Conservation (phyloP, 176 grass and related monocot genomes). For the Luzula sylvatica region DNA sequence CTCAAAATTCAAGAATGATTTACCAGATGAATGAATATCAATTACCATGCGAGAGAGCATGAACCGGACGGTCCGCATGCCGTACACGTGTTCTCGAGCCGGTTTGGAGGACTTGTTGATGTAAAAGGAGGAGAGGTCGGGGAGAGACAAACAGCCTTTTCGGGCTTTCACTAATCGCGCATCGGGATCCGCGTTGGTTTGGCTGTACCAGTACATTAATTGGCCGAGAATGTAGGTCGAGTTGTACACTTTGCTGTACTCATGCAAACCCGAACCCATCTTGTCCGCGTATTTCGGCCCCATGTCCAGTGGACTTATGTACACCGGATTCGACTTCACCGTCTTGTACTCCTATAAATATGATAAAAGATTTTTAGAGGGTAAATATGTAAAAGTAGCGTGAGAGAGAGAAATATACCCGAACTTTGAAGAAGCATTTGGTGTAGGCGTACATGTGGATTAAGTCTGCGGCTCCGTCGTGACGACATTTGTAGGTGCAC, state of each 20-base stretch:
- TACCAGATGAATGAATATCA: slow-evolving; percentile 8
- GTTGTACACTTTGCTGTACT: slow-evolving; percentile 79
- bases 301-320: slow-evolving; percentile 90
- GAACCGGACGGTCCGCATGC: slow-evolving; percentile 79
- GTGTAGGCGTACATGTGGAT: slow-evolving; percentile 98
- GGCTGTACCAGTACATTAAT: slow-evolving; percentile 96
- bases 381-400: neutral
- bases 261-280: slow-evolving; percentile 72
- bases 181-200: slow-evolving; percentile 73
- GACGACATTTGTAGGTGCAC: slow-evolving; percentile 86
- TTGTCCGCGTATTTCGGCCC: slow-evolving; percentile 97
- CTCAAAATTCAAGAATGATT: neutral
- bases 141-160: slow-evolving; percentile 87
- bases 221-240: slow-evolving; percentile 89
- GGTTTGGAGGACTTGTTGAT: slow-evolving; percentile 47
- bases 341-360: slow-evolving; percentile 64
- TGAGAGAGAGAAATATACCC: slow-evolving; percentile 49
- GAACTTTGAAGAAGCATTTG: slow-evolving; percentile 79
- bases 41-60: slow-evolving; percentile 97
- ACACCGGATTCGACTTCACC: slow-evolving; percentile 70
- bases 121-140: slow-evolving; percentile 78
- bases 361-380: too few relatives aligned
- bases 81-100: slow-evolving; percentile 65
- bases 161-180: slow-evolving; percentile 71
- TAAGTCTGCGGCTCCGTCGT: slow-evolving; percentile 94